These are phyloP conservation scores for Phytophthora aleatoria DNA, from an alignment of 352 stramenopile genomes.

Conservation along the genomic window DNA sequence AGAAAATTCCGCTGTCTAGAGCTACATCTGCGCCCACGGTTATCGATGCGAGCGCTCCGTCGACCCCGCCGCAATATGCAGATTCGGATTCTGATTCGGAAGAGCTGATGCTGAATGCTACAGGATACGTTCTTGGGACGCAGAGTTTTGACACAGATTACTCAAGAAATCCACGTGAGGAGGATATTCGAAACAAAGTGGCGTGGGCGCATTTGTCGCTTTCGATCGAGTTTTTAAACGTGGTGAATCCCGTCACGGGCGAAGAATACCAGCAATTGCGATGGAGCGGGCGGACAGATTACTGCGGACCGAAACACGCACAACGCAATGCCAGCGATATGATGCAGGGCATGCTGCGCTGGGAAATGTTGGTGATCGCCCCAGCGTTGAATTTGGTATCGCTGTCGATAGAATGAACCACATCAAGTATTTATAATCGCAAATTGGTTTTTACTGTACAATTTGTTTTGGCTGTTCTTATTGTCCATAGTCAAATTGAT, in stretches of 20 bases:
- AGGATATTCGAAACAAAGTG: slow-evolving; percentile 28
- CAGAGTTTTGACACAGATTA: slow-evolving; percentile 43
- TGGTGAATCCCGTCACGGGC: slow-evolving; percentile 31
- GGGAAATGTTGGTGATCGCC: slow-evolving; percentile 42
- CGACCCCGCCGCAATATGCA: slow-evolving; percentile 11
- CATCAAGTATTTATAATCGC: not conserved
- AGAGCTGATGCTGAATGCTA: slow-evolving; percentile 23
- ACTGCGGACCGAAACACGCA: slow-evolving; percentile 39
- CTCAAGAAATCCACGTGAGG: slow-evolving; percentile 9
- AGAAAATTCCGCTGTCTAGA: slow-evolving; percentile 14
- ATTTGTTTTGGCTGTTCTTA: too few species aligned
- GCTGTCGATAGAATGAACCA: slow-evolving; percentile 22
- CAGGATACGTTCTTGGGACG: slow-evolving; percentile 43
- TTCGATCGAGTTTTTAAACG: slow-evolving; percentile 45
- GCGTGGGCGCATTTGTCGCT: slow-evolving; percentile 47
- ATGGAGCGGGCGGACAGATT: slow-evolving; percentile 46
- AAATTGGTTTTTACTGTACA: too few species aligned
- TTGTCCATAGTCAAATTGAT: too few species aligned
- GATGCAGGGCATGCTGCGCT: slow-evolving; percentile 42
- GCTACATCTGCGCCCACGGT: not conserved
- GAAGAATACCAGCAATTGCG: slow-evolving; percentile 37
- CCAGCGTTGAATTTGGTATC: slow-evolving; percentile 33
- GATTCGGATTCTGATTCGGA: slow-evolving; percentile 15
- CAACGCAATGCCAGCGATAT: slow-evolving; percentile 44
- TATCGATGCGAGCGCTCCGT: slow-evolving; percentile 25